Evolutionary conservation across 1,139 yeast genomes (phyloP).

Genomic region (Geotrichum candidum): DNA sequence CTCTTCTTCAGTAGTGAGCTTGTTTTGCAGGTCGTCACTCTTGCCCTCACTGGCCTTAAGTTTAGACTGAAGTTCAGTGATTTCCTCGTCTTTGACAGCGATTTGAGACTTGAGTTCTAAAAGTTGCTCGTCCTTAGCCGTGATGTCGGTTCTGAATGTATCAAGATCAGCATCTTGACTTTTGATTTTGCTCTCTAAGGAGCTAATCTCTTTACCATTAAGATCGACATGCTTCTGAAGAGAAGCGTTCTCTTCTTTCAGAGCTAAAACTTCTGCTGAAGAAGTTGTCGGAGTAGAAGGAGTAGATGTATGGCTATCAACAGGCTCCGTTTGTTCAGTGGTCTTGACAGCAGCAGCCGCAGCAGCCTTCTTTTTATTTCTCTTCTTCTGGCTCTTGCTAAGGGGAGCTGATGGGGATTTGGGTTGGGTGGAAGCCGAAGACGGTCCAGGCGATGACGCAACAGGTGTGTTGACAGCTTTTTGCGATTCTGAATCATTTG

Average conservation of each 20-base stretch:
- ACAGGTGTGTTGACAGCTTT: background rate
- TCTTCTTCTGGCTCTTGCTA: conserved; percentile 14
- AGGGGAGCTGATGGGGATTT: conserved; percentile 1
- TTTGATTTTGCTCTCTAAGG: background rate
- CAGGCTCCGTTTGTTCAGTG: conserved; percentile 11
- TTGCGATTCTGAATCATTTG: background rate
- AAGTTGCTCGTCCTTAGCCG: background rate
- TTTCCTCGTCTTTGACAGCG: background rate
- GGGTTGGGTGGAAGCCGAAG: background rate
- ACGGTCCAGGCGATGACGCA: background rate
- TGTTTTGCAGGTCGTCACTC: background rate
- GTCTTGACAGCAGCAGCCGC: conserved; percentile 10
- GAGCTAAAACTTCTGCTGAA: background rate
- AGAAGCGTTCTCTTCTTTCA: background rate
- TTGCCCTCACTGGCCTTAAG: background rate
- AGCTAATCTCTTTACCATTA: background rate
- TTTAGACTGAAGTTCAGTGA: background rate
- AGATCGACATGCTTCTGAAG: background rate
- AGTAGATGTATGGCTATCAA: background rate
- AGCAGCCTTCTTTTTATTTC: conserved; percentile 9
- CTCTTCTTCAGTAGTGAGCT: conserved; percentile 3
- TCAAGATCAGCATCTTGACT: background rate
- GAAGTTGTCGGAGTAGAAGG: background rate
- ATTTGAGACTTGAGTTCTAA: background rate
- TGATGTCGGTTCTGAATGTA: background rate